Percentiles rank a stretch among this genome's conserved stretches.
These are phyloP conservation scores for Lumnitzera littorea DNA, from an alignment of 345 rosid species.

Conservation along the genomic window DNA sequence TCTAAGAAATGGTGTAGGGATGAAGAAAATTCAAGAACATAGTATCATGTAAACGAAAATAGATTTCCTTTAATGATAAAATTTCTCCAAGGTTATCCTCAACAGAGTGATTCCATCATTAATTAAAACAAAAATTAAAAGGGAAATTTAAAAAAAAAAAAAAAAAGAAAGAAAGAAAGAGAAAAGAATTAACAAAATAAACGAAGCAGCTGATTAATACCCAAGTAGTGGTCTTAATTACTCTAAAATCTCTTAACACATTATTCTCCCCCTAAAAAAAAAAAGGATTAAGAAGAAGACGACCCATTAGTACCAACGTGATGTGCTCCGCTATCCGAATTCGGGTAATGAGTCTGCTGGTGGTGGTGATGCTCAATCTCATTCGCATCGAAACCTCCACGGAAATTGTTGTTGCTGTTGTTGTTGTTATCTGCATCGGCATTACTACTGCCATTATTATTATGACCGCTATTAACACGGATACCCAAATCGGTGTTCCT, in stretches of 20 bases:
- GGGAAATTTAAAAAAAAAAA: conserved; percentile 9
- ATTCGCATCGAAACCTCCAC: background rate
- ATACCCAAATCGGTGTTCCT: conserved; percentile 1
- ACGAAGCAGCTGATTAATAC: no score
- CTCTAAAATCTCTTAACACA: conserved; percentile 2
- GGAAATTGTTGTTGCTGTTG: background rate
- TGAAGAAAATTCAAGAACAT: background rate
- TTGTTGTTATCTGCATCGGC: conserved; percentile 2
- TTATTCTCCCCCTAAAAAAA: conserved; percentile 14
- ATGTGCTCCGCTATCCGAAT: conserved; percentile 10
- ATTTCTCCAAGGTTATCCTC: conserved; percentile 25
- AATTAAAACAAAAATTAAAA: conserved; percentile 23
- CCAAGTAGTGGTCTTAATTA: no score
- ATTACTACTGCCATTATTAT: conserved; percentile 5
- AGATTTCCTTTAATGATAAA: conserved; percentile 19
- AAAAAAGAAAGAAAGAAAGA: no score
- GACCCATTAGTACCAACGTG: conserved; percentile 35
- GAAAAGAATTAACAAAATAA: no score
- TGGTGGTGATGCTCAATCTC: conserved; percentile 13
- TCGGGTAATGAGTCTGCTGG: no score
- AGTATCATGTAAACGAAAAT: conserved; percentile 2
- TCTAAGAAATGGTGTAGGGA: no score
- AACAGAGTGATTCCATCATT: conserved; percentile 19
- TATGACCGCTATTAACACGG: conserved; percentile 6
- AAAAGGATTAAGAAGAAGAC: conserved; percentile 21